Evolutionary conservation across 1,139 yeast species (phyloP).

Genomic region (Yueomyces sp.): DNA sequence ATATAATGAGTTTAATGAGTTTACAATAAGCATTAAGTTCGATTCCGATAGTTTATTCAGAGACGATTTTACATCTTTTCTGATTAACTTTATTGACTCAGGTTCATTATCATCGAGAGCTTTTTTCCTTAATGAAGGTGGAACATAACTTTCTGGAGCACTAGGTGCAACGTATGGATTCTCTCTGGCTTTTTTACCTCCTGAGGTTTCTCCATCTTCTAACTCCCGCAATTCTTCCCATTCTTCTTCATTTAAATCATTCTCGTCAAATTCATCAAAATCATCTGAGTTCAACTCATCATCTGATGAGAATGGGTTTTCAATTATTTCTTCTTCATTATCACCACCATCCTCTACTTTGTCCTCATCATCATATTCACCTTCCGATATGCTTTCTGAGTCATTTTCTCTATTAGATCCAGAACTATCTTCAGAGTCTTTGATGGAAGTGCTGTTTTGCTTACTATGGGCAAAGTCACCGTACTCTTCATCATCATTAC

Average conservation of each 20-base stretch:
- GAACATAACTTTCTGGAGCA: slow-evolving; percentile 40
- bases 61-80: slow-evolving; percentile 61
- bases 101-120: slow-evolving; percentile 30
- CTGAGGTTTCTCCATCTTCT: slow-evolving; percentile 25
- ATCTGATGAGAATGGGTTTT: slow-evolving; percentile 30
- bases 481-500: slow-evolving; percentile 18
- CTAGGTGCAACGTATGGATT: slow-evolving; percentile 83
- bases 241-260: slow-evolving; percentile 35
- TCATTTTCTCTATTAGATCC: slow-evolving; percentile 6
- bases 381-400: slow-evolving; percentile 7
- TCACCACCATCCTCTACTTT: slow-evolving; percentile 13
- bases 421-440: slow-evolving; percentile 9
- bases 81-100: slow-evolving; percentile 39
- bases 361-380: slow-evolving; percentile 12
- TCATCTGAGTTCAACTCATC: slow-evolving; percentile 39
- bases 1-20: slow-evolving; percentile 54
- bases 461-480: slow-evolving; percentile 15
- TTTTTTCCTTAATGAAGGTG: slow-evolving; percentile 68
- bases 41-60: slow-evolving; percentile 81
- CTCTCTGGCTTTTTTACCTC: slow-evolving; percentile 31
- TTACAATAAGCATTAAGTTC: slow-evolving; percentile 57
- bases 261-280: slow-evolving; percentile 31
- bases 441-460: background rate
- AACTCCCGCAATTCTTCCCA: slow-evolving; percentile 28
- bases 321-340: slow-evolving; percentile 11